Conservation (phyloP, 306 rosid species). For the Phaseolus lunatus region DNA sequence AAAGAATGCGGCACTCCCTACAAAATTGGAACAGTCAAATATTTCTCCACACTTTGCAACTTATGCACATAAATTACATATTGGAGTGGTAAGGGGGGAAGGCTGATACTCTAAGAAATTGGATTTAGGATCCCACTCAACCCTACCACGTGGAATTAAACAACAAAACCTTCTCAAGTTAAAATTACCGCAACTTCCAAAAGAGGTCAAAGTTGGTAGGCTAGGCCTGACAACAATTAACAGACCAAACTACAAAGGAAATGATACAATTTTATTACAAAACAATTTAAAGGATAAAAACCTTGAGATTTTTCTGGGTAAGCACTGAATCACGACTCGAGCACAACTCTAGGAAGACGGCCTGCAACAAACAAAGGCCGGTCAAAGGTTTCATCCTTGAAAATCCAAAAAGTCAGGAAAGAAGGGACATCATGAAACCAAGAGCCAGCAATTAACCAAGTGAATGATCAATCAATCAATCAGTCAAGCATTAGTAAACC, state of each 20-base stretch:
- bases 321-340: slow-evolving; percentile 78
- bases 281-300: slow-evolving; percentile 37
- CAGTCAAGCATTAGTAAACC: slow-evolving; percentile 56
- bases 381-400: slow-evolving; percentile 22
- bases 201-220: too few relatives aligned
- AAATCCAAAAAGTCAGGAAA: slow-evolving; percentile 18
- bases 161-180: too few relatives aligned
- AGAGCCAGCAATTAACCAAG: slow-evolving; percentile 51
- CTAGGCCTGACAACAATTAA: too few relatives aligned
- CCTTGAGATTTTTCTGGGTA: slow-evolving; percentile 82
- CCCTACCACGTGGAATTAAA: too few relatives aligned
- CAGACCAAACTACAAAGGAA: not conserved
- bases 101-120: not conserved
- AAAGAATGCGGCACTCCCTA: slow-evolving; percentile 3
- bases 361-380: slow-evolving; percentile 61
- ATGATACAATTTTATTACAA: not conserved
- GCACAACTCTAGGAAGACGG: slow-evolving; percentile 91
- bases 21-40: not conserved
- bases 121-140: too few relatives aligned
- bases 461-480: slow-evolving; percentile 34
- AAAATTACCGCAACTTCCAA: too few relatives aligned
- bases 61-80: not conserved
- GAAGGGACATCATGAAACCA: slow-evolving; percentile 14
- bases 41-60: not conserved
- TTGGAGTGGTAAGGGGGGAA: not conserved